phyloP scores from a whole-genome alignment of 2,329 filamentous ascomycete genomes.

The Fusarium aywerte region DNA sequence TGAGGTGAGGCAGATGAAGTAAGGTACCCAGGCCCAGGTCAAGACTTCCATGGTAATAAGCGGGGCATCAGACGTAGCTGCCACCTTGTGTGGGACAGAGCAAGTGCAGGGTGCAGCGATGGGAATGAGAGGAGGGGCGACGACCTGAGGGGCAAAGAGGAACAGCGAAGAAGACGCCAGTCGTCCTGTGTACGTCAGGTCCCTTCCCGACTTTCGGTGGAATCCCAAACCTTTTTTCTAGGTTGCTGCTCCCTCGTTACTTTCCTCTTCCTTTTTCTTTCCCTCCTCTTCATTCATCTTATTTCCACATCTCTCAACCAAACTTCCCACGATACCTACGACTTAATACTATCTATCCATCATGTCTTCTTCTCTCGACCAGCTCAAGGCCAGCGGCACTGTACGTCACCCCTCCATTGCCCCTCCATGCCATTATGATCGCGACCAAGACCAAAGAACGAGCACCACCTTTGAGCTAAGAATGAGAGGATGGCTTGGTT shows the following conservation, averaged over 20 bases:
- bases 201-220: conserved; percentile 37
- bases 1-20: conserved; percentile 33
- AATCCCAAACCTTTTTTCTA: conserved; percentile 39
- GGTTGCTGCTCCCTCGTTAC: conserved; percentile 15
- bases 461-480: conserved; percentile 10
- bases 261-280: conserved; percentile 13
- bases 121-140: conserved; percentile 38
- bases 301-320: conserved; percentile 25
- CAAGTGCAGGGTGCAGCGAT: conserved; percentile 15
- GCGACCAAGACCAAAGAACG: conserved; percentile 15
- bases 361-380: conserved; percentile 93
- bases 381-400: conserved; percentile 96
- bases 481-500: background rate
- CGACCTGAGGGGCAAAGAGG: conserved; percentile 32
- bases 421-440: conserved; percentile 47
- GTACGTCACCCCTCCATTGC: conserved; percentile 68
- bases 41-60: conserved; percentile 30
- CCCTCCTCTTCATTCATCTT: conserved; percentile 21
- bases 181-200: conserved; percentile 40
- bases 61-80: conserved; percentile 22
- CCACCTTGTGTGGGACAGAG: background rate
- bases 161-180: conserved; percentile 34
- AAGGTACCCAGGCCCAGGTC: conserved; percentile 21
- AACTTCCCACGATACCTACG: conserved; percentile 19
- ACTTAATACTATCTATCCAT: conserved; percentile 35